Evolutionary conservation across 2,329 filamentous ascomycete species (phyloP).

Genomic region (Nannizziopsis arthrosporioides): DNA sequence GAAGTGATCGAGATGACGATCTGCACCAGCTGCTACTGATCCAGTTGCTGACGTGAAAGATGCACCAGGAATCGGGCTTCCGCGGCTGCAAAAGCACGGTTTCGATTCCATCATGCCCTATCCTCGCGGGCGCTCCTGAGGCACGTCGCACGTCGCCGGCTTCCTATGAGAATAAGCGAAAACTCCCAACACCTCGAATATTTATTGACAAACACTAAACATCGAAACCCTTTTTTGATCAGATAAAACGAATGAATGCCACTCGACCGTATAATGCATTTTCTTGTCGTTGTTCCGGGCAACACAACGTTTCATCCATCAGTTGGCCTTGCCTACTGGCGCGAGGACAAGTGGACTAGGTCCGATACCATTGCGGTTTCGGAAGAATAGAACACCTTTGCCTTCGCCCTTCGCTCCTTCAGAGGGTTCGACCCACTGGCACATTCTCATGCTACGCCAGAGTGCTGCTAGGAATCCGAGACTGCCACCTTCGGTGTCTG

Average conservation of each 20-base stretch:
- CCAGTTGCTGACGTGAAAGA: no score
- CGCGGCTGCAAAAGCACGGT: no score
- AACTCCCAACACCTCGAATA: not conserved
- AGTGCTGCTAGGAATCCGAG: slow-evolving; percentile 74
- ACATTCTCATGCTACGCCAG: slow-evolving; percentile 70
- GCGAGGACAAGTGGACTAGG: slow-evolving; percentile 9
- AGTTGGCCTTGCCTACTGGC: slow-evolving; percentile 1
- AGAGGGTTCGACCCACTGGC: slow-evolving; percentile 95
- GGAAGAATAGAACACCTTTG: slow-evolving; percentile 83
- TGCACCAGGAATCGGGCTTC: no score
- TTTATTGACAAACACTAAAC: not conserved
- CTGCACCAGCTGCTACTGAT: no score
- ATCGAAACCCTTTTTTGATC: not conserved
- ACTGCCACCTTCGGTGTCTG: slow-evolving; percentile 63
- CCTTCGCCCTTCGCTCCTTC: slow-evolving; percentile 67
- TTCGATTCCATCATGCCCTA: no score
- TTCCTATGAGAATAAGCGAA: not conserved
- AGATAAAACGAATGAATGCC: not conserved
- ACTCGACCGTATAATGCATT: no score
- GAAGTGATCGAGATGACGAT: no score
- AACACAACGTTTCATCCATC: not conserved
- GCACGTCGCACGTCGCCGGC: no score
- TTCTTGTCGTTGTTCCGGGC: no score
- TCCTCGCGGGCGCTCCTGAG: no score
- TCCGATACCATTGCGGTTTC: slow-evolving; percentile 83